Base-by-base conservation (phyloP, 192 early-diverging fungal species). In the Coemansia sp. region DNA sequence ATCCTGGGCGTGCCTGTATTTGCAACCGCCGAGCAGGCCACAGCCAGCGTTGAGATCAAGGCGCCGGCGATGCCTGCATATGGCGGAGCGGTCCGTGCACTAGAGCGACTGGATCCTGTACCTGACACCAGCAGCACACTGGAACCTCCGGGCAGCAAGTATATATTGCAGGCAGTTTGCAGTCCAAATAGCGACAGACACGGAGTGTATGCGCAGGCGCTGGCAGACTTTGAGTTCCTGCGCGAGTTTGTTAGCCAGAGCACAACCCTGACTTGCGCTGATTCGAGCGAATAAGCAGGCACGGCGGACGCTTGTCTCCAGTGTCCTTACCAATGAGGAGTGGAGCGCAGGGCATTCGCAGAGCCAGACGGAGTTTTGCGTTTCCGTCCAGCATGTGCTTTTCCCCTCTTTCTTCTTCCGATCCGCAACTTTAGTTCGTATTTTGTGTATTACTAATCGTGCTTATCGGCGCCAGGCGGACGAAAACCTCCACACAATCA, bases 1-100 rank as follows among this genome's bases (percentile, higher is more conserved):
- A 82, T 91, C n/a, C 82, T 93, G 71, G 84, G 85, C 0, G 68
- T 84, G 4, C 62, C 74, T 1, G 87, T 90, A 6, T 81, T 80
- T 50, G 79, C 59, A 9, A 45, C 50, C 17, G 50, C 58, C 11
- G 34, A 50, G 10, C 53, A 50, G 19, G 20, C 11, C 7, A 5
- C 12, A 3, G 22, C 14, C 4, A 45, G 34, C 0, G 34, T 57
- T 46, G 53, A 52, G 21, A 49, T 35, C 7, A 45, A 38, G 45
- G 55, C 48, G 9, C 54, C 51, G 19, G 62, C 70, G 11, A 72
- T 72, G 70, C 70, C 70, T 7, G 70, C 70, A 6, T 62, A 62
- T 41, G 70, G 70, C 23, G 70, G 58, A 11, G 70, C 70, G 2
- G 20, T 72, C 6, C 41, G 59, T 9, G 70, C 70, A 8, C 30